phyloP scores from a whole-genome alignment of 2,329 filamentous ascomycete genomes.

The Alternaria postmessia region DNA sequence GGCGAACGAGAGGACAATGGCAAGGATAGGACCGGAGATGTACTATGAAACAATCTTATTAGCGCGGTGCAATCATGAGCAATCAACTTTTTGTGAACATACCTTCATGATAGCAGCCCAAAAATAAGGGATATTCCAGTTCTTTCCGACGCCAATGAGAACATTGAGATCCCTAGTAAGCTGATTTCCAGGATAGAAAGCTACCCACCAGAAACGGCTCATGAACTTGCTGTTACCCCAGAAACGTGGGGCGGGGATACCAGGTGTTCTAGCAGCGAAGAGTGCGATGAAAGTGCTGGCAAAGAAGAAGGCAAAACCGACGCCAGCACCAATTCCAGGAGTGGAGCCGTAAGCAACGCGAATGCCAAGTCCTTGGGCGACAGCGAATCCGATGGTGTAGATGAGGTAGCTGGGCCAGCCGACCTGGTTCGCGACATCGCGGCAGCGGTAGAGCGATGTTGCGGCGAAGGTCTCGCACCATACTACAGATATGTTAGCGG shows the following conservation, averaged over 20 bases:
- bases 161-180: conserved; percentile 62
- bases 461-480: conserved; percentile 59
- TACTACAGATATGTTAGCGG: conserved; percentile 49
- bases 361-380: conserved; percentile 59
- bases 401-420: conserved; percentile 52
- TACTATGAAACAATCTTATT: conserved; percentile 12
- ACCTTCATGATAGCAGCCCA: conserved; percentile 47
- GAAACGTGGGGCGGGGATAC: conserved; percentile 49
- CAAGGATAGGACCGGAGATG: conserved; percentile 31
- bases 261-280: conserved; percentile 53
- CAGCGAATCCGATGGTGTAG: conserved; percentile 60
- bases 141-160: conserved; percentile 59
- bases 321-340: conserved; percentile 57
- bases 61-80: too few relatives aligned
- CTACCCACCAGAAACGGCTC: conserved; percentile 52
- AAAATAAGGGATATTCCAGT: conserved; percentile 62
- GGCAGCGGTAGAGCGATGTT: conserved; percentile 60
- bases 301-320: conserved; percentile 61
- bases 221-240: conserved; percentile 42
- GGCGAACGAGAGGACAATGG: conserved; percentile 35
- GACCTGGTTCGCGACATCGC: conserved; percentile 54
- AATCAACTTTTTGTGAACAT: background rate
- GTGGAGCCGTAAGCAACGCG: conserved; percentile 16
- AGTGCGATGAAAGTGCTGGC: conserved; percentile 47
- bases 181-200: conserved; percentile 64